Evolutionary conservation across 257 asterid species (phyloP).

Genomic region (Nyctanthes arbortristis): DNA sequence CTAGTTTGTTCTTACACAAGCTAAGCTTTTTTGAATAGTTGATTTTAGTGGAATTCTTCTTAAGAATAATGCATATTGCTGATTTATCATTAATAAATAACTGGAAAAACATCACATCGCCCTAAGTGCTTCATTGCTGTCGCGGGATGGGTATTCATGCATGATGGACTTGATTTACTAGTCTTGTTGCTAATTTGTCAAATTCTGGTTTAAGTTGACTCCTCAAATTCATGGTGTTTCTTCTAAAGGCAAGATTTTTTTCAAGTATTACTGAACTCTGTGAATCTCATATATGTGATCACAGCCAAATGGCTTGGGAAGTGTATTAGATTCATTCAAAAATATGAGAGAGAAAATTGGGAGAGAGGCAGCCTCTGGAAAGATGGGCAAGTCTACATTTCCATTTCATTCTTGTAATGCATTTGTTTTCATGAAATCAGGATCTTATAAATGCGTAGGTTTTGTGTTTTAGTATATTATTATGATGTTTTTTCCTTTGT

Average conservation of each 20-base stretch:
- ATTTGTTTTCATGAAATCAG: too few species aligned
- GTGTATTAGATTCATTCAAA: too few species aligned
- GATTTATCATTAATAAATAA: slow-evolving; percentile 5
- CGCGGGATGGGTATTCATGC: background rate
- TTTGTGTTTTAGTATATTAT: slow-evolving; percentile 14
- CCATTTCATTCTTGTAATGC: too few species aligned
- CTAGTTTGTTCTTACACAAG: background rate
- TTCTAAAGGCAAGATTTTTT: slow-evolving; percentile 15
- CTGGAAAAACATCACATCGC: slow-evolving; percentile 5
- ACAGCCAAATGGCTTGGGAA: too few species aligned
- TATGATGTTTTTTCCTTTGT: slow-evolving; percentile 21
- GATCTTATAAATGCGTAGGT: background rate
- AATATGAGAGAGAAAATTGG: too few species aligned
- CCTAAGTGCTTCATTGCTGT: background rate
- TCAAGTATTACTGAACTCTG: slow-evolving; percentile 6
- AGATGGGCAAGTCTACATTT: too few species aligned
- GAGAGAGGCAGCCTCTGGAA: too few species aligned
- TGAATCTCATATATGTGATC: slow-evolving; percentile 12
- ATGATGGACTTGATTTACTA: background rate
- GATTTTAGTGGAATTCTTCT: slow-evolving; percentile 3
- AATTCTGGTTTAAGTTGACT: slow-evolving; percentile 14
- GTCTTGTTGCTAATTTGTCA: slow-evolving; percentile 13
- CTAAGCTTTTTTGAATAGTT: slow-evolving; percentile 11
- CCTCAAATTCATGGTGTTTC: background rate
- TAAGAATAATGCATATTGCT: background rate